phyloP scores from a whole-genome alignment of 495 filamentous ascomycete genomes.

The Aspergillus diversus region DNA sequence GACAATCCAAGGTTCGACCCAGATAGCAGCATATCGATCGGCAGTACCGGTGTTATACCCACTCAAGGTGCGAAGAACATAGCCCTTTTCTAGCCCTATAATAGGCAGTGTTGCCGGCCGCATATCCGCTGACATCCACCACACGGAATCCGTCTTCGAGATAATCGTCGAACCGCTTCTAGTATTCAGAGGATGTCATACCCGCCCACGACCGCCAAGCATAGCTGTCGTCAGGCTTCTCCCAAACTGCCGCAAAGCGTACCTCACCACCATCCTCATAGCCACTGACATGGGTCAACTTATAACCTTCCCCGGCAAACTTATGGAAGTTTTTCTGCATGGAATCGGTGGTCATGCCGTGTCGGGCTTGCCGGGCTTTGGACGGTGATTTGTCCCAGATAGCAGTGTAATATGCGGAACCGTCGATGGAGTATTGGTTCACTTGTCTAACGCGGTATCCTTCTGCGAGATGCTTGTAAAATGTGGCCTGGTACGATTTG shows the following conservation, averaged over 20 bases:
- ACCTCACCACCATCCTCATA: conserved; percentile 21
- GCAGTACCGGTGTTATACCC: conserved; percentile 22
- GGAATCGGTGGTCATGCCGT: conserved; percentile 19
- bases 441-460: conserved; percentile 28
- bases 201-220: conserved; percentile 17
- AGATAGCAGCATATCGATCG: conserved; percentile 30
- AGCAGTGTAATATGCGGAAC: conserved; percentile 23
- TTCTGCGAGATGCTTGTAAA: conserved; percentile 22
- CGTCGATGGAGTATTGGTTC: conserved; percentile 24
- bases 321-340: conserved; percentile 19
- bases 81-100: conserved; percentile 25
- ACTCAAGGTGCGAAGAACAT: conserved; percentile 22
- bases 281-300: conserved; percentile 25
- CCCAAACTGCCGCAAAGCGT: conserved; percentile 24
- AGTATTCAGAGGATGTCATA: conserved; percentile 24
- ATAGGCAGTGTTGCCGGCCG: conserved; percentile 15
- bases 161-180: conserved; percentile 23
- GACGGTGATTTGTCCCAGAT: conserved; percentile 27
- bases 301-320: conserved; percentile 20
- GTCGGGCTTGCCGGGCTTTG: conserved; percentile 17
- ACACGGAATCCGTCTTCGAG: conserved; percentile 25
- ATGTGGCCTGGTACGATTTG: conserved; percentile 23
- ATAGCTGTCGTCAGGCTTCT: conserved; percentile 20
- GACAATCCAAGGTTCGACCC: conserved; percentile 23
- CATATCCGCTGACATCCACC: conserved; percentile 27